Evolutionary conservation across 2,329 filamentous ascomycete genomes (phyloP), one percentile per base, ranked within the genome.

Genomic region (Xylaria sp.): DNA sequence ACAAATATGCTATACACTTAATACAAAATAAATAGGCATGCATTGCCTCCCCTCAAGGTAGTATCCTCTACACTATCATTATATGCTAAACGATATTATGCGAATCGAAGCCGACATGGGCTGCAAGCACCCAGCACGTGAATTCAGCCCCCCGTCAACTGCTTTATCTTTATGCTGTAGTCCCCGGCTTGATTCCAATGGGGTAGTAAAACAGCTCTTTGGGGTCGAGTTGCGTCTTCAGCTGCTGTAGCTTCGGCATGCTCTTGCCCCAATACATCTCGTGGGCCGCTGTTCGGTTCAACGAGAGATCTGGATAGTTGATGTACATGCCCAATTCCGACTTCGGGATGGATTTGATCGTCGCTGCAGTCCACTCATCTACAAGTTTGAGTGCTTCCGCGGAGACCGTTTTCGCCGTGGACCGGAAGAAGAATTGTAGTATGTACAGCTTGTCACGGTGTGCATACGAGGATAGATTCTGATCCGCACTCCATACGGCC

Each of bases 261-360:
- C 76, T 83, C 56, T 74, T 74, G 6, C 83, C 79, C 69, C 83
- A 87, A 76, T 87, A 87, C 69, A 84, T 74, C 66, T 82, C 74
- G 69, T 85, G 82, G 2, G 85, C 85, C n/a, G 79, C 79, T 1
- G 78, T 78, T n/a, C 81, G 78, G 72, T 80, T 78, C 65, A 86
- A 78, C 50, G 77, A 80, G 0, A 84, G 81, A 72, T 87, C 85
- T 4, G 84, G 81, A 60, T 87, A 87, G 78, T 87, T 87, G 70
- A 83, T 78, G 69, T 87, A 87, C 75, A 77, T 77, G 59, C 76
- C 77, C 69, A 72, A 74, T 61, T 77, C 76, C 0, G 67, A 65
- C 8, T 63, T 45, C 2, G 66, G 36, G 13, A 77, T 36, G 34
- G 74, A 65, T 39, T 67, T 64, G 15, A 69, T 74, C 32, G 73